Evolutionary conservation across 176 grass and related monocot genomes (phyloP).

Genomic region (Panicum miliaceum): DNA sequence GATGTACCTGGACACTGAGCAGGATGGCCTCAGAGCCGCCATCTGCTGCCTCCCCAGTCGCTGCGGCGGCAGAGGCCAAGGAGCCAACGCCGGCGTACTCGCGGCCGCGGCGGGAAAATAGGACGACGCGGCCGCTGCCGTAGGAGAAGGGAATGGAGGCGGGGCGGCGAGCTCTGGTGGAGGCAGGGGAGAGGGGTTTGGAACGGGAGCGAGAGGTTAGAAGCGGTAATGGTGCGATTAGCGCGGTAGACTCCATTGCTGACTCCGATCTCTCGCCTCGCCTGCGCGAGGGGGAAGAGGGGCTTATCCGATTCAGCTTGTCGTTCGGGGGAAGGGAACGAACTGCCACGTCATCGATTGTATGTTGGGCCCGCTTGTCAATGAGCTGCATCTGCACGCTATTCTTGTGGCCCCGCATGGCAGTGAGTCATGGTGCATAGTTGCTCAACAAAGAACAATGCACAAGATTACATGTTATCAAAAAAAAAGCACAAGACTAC

Average conservation of each 20-base stretch:
- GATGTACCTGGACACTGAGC: conserved; percentile 67
- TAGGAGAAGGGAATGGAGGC: conserved; percentile 38
- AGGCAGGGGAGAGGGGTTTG: neutral
- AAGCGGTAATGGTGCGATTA: conserved; percentile 41
- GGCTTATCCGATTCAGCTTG: conserved; percentile 24
- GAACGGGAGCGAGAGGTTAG: neutral
- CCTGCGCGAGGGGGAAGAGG: neutral
- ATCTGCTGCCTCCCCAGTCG: conserved; percentile 34
- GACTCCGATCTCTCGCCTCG: conserved; percentile 11
- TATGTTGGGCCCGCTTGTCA: neutral
- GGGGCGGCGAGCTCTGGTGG: conserved; percentile 32
- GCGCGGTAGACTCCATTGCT: conserved; percentile 56
- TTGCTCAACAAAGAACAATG: neutral
- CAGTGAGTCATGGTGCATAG: neutral
- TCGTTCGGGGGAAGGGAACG: neutral
- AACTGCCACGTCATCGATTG: neutral
- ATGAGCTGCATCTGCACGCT: neutral
- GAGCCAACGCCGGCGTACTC: conserved; percentile 25
- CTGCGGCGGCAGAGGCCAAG: conserved; percentile 10
- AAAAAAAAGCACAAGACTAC: neutral
- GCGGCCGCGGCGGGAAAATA: conserved; percentile 32
- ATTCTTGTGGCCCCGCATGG: neutral
- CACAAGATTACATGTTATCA: too few relatives aligned
- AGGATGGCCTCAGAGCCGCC: conserved; percentile 58
- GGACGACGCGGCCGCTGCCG: conserved; percentile 38